These are phyloP conservation scores for Trichoderma atrobrunneum DNA, from an alignment of 2,329 filamentous ascomycete species.

Conservation along the genomic window DNA sequence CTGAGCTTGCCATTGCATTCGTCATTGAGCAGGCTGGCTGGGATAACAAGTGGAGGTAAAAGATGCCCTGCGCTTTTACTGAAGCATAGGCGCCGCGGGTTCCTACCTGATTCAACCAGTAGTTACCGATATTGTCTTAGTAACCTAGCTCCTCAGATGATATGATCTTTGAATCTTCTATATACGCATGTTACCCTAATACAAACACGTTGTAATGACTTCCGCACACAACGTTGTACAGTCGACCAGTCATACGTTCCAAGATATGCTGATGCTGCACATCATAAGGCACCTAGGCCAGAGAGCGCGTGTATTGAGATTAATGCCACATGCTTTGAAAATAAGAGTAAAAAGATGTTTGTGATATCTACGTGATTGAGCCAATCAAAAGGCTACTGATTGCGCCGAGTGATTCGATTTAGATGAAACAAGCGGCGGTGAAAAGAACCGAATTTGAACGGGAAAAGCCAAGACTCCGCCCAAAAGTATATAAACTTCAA, in stretches of 20 bases:
- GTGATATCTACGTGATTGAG: background rate
- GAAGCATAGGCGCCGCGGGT: background rate
- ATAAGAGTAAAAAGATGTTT: background rate
- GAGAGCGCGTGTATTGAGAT: background rate
- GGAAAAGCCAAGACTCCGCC: background rate
- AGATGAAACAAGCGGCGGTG: background rate
- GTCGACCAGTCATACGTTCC: background rate
- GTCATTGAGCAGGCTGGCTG: slow-evolving; percentile 40
- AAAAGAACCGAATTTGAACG: background rate
- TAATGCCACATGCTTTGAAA: background rate
- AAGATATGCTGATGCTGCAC: background rate
- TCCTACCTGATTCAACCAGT: background rate
- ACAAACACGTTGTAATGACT: background rate
- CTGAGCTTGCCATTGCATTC: slow-evolving; percentile 40
- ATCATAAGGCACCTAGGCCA: background rate
- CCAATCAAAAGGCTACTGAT: background rate
- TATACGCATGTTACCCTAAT: background rate
- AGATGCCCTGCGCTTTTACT: background rate
- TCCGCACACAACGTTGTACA: background rate
- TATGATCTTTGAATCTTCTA: background rate
- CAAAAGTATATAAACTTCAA: background rate
- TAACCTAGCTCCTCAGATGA: background rate
- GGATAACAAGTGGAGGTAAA: slow-evolving; percentile 39
- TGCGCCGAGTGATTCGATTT: background rate
- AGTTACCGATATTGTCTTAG: background rate